A percentile compares a stretch with the other conserved stretches of the same genome.
These are phyloP conservation scores for Solanum tarijense DNA, from an alignment of 257 asterid genomes.

Conservation along the genomic window DNA sequence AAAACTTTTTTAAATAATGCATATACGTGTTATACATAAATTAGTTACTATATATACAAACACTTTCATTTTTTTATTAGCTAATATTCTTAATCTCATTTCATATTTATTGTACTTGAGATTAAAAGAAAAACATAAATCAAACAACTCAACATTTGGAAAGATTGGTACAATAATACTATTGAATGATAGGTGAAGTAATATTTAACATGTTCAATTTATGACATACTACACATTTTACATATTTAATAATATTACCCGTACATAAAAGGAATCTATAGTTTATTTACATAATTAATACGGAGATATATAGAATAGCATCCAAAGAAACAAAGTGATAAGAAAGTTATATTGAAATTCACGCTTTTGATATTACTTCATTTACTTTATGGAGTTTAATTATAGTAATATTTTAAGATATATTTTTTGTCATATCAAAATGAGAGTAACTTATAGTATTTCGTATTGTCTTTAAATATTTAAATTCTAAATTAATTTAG, in stretches of 20 bases:
- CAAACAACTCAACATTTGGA: background rate
- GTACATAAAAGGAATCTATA: background rate
- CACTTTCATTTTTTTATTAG: too few relatives aligned
- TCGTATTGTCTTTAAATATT: rapidly evolving
- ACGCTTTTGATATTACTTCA: background rate
- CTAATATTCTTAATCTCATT: too few relatives aligned
- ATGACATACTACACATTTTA: background rate
- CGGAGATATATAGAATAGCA: background rate
- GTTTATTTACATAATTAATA: background rate
- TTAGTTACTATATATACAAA: background rate
- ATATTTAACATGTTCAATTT: too few relatives aligned
- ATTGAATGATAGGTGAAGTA: background rate
- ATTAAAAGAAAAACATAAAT: background rate
- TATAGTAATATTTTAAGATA: too few relatives aligned
- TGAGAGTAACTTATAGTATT: too few relatives aligned
- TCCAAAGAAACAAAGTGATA: background rate
- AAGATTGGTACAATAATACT: background rate
- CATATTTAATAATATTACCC: background rate
- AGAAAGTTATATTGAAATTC: background rate
- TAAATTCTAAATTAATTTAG: background rate
- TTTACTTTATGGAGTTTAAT: too few relatives aligned
- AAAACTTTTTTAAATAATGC: background rate
- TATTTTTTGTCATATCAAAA: too few relatives aligned
- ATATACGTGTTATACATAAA: background rate
- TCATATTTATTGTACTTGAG: background rate